These are phyloP conservation scores for Populus trichocarpa DNA, from an alignment of 441 rosid species.

Conservation along the genomic window DNA sequence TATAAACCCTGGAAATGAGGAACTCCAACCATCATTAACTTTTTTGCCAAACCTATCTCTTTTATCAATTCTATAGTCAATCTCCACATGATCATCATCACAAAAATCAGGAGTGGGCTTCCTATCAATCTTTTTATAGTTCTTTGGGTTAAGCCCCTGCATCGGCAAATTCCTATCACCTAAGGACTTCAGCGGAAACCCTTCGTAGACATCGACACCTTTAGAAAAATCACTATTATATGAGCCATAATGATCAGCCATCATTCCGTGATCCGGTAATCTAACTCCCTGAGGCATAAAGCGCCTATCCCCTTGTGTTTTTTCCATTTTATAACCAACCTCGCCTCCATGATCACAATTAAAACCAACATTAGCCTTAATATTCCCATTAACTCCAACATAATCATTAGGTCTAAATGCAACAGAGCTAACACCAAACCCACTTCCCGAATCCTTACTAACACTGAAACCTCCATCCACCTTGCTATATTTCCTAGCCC, in stretches of 20 bases:
- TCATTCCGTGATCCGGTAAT: conserved; percentile 27
- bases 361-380: conserved; percentile 28
- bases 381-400: conserved; percentile 26
- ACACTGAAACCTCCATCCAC: neutral
- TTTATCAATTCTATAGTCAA: conserved; percentile 31
- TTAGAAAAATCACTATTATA: conserved; percentile 19
- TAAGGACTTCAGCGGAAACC: conserved; percentile 49
- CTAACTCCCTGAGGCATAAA: conserved; percentile 27
- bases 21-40: conserved; percentile 10
- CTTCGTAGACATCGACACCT: conserved; percentile 21
- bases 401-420: conserved; percentile 5
- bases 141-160: conserved; percentile 37
- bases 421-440: neutral
- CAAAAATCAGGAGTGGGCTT: conserved; percentile 22
- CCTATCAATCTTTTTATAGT: conserved; percentile 18
- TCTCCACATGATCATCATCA: conserved; percentile 23
- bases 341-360: conserved; percentile 28
- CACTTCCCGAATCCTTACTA: neutral
- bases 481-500: neutral
- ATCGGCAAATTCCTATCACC: conserved; percentile 32
- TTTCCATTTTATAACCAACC: conserved; percentile 22
- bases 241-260: conserved; percentile 25
- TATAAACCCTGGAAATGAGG: conserved; percentile 18
- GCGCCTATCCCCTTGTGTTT: conserved; percentile 16
- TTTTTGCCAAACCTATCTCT: conserved; percentile 29